phyloP scores from a whole-genome alignment of 2,329 filamentous ascomycete species.

The Graphilbum fragrans region DNA sequence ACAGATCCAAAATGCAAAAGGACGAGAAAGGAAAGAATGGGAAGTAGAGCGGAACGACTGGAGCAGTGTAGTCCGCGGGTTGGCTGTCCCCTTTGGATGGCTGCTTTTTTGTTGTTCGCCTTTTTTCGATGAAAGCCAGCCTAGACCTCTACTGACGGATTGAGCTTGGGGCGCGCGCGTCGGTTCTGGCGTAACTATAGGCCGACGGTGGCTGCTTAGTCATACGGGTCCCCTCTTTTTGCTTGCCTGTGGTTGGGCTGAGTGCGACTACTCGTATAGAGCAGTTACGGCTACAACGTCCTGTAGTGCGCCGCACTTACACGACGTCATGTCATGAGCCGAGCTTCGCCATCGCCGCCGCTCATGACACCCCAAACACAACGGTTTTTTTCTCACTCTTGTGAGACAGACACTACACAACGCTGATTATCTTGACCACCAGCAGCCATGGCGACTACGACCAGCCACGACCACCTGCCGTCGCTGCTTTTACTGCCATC shows the following conservation, averaged over 20 bases:
- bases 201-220: neutral
- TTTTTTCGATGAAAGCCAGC: neutral
- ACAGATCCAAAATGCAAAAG: neutral
- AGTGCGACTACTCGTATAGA: no score
- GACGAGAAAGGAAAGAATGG: neutral
- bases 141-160: neutral
- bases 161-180: neutral
- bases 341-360: no score
- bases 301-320: no score
- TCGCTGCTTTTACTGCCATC: slow-evolving; percentile 52
- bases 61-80: neutral
- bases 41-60: neutral
- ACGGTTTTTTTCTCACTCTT: no score
- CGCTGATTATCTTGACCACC: no score
- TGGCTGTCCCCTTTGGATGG: neutral
- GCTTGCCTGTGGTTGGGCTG: no score
- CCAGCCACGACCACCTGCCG: slow-evolving; percentile 17
- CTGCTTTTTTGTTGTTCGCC: neutral
- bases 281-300: no score
- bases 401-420: no score
- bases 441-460: neutral
- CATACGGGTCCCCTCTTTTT: no score
- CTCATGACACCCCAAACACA: no score
- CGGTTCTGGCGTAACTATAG: neutral
- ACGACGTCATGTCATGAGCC: no score